A percentile compares a stretch with the other conserved stretches of the same genome.
Conservation (phyloP, 306 rosid genomes). For the Vigna mungo region DNA sequence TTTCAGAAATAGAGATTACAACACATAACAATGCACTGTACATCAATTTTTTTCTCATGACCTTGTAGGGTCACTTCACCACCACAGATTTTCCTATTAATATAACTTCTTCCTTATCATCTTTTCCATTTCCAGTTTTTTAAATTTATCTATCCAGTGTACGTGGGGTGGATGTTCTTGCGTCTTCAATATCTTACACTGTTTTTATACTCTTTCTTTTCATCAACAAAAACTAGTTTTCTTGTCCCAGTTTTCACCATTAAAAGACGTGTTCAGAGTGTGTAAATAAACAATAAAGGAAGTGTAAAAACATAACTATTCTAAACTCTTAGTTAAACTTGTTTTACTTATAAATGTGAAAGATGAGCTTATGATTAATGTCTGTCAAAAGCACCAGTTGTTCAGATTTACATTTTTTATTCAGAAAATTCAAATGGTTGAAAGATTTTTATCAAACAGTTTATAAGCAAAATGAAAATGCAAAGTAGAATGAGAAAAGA, state of each 20-base stretch:
- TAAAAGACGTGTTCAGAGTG: neutral
- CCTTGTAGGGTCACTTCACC: slow-evolving; percentile 20
- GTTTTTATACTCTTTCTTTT: neutral
- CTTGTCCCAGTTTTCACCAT: neutral
- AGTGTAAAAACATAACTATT: too few relatives aligned
- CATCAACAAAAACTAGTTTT: neutral
- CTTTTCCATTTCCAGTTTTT: neutral
- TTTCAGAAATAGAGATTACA: slow-evolving; percentile 5
- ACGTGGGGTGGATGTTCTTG: neutral
- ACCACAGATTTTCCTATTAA: neutral
- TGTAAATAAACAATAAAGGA: neutral
- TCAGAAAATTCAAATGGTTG: too few relatives aligned
- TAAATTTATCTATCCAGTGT: neutral
- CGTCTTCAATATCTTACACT: neutral
- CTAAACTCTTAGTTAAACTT: too few relatives aligned
- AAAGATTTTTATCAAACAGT: too few relatives aligned
- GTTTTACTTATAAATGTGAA: too few relatives aligned
- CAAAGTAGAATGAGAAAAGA: too few relatives aligned
- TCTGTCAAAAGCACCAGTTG: too few relatives aligned
- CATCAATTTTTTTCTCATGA: neutral
- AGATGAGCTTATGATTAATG: too few relatives aligned
- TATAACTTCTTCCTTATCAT: neutral
- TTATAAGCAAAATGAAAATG: too few relatives aligned
- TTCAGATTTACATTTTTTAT: too few relatives aligned
- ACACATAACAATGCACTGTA: neutral